Evolutionary conservation across 1,139 yeast genomes (phyloP).

Genomic region (Scheffersomyces segobiensis): DNA sequence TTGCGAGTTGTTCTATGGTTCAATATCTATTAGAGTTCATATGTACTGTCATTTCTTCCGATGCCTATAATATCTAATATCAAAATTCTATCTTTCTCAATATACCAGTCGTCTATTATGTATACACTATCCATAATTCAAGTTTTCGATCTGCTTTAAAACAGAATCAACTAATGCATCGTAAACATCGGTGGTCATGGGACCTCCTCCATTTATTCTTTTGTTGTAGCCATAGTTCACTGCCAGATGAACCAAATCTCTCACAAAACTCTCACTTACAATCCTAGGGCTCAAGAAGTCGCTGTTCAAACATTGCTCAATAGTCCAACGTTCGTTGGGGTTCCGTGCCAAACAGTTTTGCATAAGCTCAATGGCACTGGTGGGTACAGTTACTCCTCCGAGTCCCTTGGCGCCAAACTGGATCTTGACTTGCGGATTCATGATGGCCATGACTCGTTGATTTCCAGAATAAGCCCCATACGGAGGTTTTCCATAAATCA

Average conservation of each 20-base stretch:
- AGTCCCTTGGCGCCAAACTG: conserved; percentile 63
- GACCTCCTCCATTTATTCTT: conserved; percentile 33
- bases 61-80: not conserved
- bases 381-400: conserved; percentile 67
- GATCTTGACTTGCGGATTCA: conserved; percentile 83
- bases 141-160: conserved; percentile 38
- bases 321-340: conserved; percentile 68
- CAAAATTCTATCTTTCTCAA: not conserved
- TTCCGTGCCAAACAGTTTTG: conserved; percentile 71
- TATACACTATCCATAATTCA: conserved; percentile 31
- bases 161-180: conserved; percentile 45
- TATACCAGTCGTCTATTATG: not conserved
- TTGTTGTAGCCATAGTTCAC: conserved; percentile 62
- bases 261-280: conserved; percentile 65
- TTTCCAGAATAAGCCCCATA: conserved; percentile 80
- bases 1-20: too few relatives aligned
- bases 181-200: conserved; percentile 39
- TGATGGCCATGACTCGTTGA: conserved; percentile 79
- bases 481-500: conserved; percentile 93
- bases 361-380: conserved; percentile 70
- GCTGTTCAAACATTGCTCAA: conserved; percentile 54
- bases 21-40: not conserved
- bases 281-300: conserved; percentile 74
- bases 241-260: conserved; percentile 75
- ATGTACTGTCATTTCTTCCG: not conserved